These are phyloP conservation scores for Erysimum cheiranthoides DNA, from an alignment of 345 rosid species.

Conservation along the genomic window DNA sequence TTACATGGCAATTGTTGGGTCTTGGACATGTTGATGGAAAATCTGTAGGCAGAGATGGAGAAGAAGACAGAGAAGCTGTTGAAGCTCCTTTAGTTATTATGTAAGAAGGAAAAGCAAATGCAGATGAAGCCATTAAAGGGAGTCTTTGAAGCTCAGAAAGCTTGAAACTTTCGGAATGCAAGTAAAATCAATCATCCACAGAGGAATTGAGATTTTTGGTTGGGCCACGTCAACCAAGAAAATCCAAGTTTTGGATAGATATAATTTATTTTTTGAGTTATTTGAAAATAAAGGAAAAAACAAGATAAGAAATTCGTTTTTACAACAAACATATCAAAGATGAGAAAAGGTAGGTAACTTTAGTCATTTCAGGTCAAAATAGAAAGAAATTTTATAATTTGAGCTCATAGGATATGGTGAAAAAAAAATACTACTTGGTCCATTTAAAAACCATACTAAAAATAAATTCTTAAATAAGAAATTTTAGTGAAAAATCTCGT, in stretches of 20 bases:
- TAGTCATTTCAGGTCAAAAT: too few species aligned
- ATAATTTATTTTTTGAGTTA: background rate
- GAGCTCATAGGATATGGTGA: too few species aligned
- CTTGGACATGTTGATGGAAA: constrained; percentile 49
- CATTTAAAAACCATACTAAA: too few species aligned
- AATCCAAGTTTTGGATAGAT: constrained; percentile 38
- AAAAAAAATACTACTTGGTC: too few species aligned
- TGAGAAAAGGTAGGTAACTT: too few species aligned
- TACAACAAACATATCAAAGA: too few species aligned
- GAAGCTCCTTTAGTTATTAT: constrained; percentile 38
- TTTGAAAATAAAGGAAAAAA: too few species aligned
- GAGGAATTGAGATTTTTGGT: constrained; percentile 29
- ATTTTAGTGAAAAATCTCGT: too few species aligned
- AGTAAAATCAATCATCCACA: constrained; percentile 5
- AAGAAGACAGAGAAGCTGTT: constrained; percentile 52
- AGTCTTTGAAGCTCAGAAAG: background rate
- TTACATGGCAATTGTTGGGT: constrained; percentile 46
- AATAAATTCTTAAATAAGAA: too few species aligned
- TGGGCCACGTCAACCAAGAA: constrained; percentile 34
- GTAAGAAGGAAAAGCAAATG: constrained; percentile 68
- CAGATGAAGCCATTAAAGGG: constrained; percentile 40
- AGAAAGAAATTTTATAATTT: too few species aligned
- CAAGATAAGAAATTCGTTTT: too few species aligned
- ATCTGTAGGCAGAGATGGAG: constrained; percentile 50
- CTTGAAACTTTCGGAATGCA: background rate